Percentiles rank a stretch among this genome's conserved stretches.
Conservation (phyloP, 805 yeast species). For the Saccharomycopsis sp. region DNA sequence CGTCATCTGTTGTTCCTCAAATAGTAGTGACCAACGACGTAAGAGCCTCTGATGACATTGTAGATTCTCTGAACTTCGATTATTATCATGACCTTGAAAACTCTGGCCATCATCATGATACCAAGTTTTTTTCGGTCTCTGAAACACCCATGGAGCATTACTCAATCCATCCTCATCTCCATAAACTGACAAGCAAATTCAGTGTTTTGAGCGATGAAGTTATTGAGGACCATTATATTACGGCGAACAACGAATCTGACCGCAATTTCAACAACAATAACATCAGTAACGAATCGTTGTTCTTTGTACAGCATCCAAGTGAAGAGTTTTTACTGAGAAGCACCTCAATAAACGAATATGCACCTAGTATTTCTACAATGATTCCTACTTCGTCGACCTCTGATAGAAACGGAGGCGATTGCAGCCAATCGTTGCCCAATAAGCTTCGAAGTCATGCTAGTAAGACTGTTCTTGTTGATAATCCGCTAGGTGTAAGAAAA, state of each 20-base stretch:
- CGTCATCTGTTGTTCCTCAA: neutral
- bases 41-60: neutral
- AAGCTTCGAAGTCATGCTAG: neutral
- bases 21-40: neutral
- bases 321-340: constrained; percentile 8
- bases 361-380: neutral
- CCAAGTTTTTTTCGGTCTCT: neutral
- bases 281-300: neutral
- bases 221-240: neutral
- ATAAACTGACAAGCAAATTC: neutral
- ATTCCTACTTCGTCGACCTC: neutral
- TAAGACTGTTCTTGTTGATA: too few species aligned
- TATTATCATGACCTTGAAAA: neutral
- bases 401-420: neutral
- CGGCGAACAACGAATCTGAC: neutral
- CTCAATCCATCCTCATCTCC: neutral
- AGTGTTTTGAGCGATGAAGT: neutral
- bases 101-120: neutral
- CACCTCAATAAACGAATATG: constrained; percentile 11
- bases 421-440: constrained; percentile 3
- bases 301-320: neutral
- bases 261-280: neutral
- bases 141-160: neutral
- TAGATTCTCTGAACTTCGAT: neutral
- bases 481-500: too few species aligned